phyloP scores from a whole-genome alignment of 192 early-diverging fungal genomes.

The Geosiphon pyriformis region DNA sequence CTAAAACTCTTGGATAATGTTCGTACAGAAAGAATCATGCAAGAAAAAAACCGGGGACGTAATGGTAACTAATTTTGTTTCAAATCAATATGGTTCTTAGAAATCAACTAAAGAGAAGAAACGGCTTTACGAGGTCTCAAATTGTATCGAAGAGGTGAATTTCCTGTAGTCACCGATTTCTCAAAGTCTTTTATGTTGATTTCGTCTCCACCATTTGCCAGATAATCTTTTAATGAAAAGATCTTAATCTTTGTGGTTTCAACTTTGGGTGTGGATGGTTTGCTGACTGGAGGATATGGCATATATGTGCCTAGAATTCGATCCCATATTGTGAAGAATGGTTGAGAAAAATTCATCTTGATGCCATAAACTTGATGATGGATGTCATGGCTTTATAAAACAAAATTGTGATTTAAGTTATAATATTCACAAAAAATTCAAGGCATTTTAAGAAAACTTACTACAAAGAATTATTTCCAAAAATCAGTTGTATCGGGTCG shows the following conservation, averaged over 20 bases:
- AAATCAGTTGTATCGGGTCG: conserved; percentile 62
- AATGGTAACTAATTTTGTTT: neutral
- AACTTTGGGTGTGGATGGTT: conserved; percentile 7
- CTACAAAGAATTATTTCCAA: conserved; percentile 69
- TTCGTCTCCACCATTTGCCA: neutral
- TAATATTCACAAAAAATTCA: neutral
- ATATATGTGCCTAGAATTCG: conserved; percentile 61
- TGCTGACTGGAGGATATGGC: conserved; percentile 22
- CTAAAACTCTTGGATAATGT: too few species aligned
- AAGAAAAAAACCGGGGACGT: neutral
- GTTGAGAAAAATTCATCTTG: conserved; percentile 60
- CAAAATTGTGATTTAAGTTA: conserved; percentile 4
- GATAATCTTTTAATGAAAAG: neutral
- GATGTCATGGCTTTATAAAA: conserved; percentile 47
- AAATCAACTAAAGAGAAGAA: neutral
- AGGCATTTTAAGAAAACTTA: conserved; percentile 45
- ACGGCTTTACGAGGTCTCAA: conserved; percentile 12
- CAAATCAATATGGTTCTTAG: neutral
- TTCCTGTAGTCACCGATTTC: neutral
- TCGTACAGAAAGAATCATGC: too few species aligned
- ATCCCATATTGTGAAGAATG: conserved; percentile 81
- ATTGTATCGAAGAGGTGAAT: conserved; percentile 6
- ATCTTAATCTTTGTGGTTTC: neutral
- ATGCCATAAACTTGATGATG: conserved; percentile 54
- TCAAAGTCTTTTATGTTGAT: neutral